Evolutionary conservation across 108 stramenopile species (phyloP).

Genomic region (Cylindrotheca closterium): DNA sequence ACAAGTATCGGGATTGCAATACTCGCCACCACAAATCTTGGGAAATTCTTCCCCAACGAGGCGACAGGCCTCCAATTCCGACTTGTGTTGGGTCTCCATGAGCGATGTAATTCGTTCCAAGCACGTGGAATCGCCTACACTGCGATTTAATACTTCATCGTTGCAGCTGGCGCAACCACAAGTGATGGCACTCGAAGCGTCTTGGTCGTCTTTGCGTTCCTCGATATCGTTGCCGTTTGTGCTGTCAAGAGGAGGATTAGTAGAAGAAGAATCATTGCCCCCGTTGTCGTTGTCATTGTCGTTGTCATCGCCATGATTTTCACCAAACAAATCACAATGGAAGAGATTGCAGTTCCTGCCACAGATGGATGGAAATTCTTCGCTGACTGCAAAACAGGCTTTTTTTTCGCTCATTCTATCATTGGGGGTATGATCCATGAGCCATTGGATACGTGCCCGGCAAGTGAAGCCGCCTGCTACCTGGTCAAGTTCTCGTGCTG

Average conservation of each 20-base stretch:
- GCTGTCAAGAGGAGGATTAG: not conserved
- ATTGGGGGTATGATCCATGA: not conserved
- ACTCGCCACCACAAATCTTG: not conserved
- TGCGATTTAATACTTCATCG: not conserved
- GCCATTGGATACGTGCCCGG: conserved; percentile 4
- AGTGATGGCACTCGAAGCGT: not conserved
- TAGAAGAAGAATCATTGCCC: too few relatives aligned
- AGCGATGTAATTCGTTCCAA: not conserved
- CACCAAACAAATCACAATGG: too few relatives aligned
- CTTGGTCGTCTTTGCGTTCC: not conserved
- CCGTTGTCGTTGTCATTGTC: too few relatives aligned
- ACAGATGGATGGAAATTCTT: conserved; percentile 5
- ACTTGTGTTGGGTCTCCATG: not conserved
- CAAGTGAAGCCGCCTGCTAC: not conserved
- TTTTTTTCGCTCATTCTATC: not conserved
- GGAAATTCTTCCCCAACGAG: not conserved
- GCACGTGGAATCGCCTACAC: not conserved
- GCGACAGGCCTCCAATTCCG: not conserved
- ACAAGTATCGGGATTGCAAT: not conserved
- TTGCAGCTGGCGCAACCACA: not conserved
- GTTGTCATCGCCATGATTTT: too few relatives aligned
- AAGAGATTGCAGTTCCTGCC: not conserved
- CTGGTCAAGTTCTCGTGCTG: not conserved
- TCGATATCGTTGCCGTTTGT: not conserved
- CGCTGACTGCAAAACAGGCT: not conserved